phyloP scores from a whole-genome alignment of 345 rosid genomes.

The Reutealis trisperma region DNA sequence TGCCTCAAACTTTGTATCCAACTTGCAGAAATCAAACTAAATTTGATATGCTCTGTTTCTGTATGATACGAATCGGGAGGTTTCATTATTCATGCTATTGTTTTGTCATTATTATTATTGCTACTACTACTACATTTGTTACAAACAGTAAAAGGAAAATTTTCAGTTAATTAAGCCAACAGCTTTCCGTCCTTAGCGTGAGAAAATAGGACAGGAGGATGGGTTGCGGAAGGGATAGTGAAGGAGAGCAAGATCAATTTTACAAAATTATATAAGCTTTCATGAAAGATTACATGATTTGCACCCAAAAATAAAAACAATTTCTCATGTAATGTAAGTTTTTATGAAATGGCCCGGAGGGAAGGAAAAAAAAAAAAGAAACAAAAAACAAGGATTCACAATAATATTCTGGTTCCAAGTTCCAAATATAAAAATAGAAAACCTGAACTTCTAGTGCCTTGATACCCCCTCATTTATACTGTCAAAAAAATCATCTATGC shows the following conservation, averaged over 20 bases:
- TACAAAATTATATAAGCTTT: slow-evolving; percentile 14
- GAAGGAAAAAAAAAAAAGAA: slow-evolving; percentile 8
- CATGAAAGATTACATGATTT: slow-evolving; percentile 22
- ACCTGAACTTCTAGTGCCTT: slow-evolving; percentile 22
- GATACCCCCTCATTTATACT: slow-evolving; percentile 29
- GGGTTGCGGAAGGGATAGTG: no score
- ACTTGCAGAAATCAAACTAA: slow-evolving; percentile 71
- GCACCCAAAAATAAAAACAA: slow-evolving; percentile 8
- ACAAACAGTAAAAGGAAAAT: no score
- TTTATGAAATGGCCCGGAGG: slow-evolving; percentile 30
- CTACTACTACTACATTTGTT: no score
- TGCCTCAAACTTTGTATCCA: slow-evolving; percentile 72
- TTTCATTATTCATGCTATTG: no score
- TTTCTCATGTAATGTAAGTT: slow-evolving; percentile 26
- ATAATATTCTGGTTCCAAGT: slow-evolving; percentile 16
- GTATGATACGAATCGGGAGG: not conserved
- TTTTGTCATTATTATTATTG: no score
- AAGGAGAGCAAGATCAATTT: not conserved
- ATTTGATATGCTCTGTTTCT: not conserved
- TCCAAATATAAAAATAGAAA: slow-evolving; percentile 24
- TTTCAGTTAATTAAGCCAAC: not conserved
- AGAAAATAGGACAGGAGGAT: no score
- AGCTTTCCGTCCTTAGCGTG: no score
- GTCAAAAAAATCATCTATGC: slow-evolving; percentile 39
- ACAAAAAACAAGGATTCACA: not conserved